Evolutionary conservation across 2,329 filamentous ascomycete species (phyloP).

Genomic region (Pyricularia sp.): DNA sequence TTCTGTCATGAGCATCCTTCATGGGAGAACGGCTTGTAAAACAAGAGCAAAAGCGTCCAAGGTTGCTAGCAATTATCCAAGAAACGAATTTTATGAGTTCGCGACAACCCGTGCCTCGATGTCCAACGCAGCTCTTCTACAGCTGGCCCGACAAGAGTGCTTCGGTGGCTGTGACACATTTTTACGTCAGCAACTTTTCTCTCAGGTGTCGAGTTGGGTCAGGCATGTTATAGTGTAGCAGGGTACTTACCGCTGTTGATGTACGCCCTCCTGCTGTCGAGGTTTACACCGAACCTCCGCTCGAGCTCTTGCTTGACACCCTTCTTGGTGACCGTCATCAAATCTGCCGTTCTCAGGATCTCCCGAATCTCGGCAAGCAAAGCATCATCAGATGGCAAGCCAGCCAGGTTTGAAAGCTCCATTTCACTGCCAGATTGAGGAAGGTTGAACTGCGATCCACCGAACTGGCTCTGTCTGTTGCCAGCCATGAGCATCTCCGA

Average conservation of each 20-base stretch:
- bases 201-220: conserved; percentile 5
- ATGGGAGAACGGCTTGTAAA: background rate
- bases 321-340: conserved; percentile 99
- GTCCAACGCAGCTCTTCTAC: conserved; percentile 26
- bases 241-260: conserved; percentile 75
- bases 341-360: conserved; percentile 80
- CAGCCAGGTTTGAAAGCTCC: conserved; percentile 65
- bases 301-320: conserved; percentile 91
- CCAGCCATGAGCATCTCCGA: conserved; percentile 46
- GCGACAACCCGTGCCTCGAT: background rate
- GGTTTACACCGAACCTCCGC: conserved; percentile 73
- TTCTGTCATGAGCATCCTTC: background rate
- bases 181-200: conserved; percentile 20
- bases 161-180: conserved; percentile 52
- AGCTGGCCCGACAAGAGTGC: conserved; percentile 70
- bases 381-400: conserved; percentile 80
- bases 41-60: background rate
- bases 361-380: conserved; percentile 90
- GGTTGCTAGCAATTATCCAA: background rate
- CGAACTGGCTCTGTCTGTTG: conserved; percentile 52
- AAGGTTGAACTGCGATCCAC: conserved; percentile 46
- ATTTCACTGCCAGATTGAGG: conserved; percentile 39
- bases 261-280: conserved; percentile 84
- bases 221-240: background rate
- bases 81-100: background rate